These are phyloP conservation scores for Teratosphaeria viscida DNA, from an alignment of 2,329 filamentous ascomycete species.

Conservation along the genomic window DNA sequence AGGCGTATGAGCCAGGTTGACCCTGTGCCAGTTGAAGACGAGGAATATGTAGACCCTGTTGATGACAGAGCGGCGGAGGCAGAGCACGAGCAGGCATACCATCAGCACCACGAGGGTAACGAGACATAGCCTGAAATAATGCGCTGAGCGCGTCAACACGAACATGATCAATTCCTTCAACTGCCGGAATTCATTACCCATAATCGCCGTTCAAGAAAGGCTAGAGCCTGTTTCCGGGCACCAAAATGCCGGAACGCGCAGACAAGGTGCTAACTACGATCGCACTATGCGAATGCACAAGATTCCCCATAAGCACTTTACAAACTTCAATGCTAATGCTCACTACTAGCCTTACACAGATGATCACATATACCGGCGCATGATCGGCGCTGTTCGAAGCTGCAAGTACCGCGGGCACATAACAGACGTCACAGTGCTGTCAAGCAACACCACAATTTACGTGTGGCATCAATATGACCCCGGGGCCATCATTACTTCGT, in stretches of 20 bases:
- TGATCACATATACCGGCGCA: neutral
- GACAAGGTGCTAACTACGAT: neutral
- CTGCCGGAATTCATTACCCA: neutral
- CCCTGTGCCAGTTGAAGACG: conserved; percentile 21
- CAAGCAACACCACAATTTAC: neutral
- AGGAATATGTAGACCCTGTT: conserved; percentile 7
- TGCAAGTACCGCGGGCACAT: neutral
- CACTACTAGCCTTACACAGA: neutral
- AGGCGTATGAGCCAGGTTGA: conserved; percentile 13
- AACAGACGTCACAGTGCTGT: neutral
- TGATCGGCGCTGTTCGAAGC: neutral
- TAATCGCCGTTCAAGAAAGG: neutral
- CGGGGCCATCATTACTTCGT: neutral
- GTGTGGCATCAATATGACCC: neutral
- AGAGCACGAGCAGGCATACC: neutral
- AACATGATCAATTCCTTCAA: neutral
- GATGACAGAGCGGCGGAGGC: neutral
- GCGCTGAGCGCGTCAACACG: neutral
- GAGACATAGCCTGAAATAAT: neutral
- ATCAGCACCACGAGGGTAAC: neutral
- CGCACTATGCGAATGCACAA: neutral
- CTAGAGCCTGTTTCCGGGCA: neutral
- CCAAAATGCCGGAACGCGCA: neutral
- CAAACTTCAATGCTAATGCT: neutral
- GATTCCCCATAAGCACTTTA: neutral